Evolutionary conservation across 2,329 filamentous ascomycete genomes (phyloP).

Genomic region (Saccharata proteae): DNA sequence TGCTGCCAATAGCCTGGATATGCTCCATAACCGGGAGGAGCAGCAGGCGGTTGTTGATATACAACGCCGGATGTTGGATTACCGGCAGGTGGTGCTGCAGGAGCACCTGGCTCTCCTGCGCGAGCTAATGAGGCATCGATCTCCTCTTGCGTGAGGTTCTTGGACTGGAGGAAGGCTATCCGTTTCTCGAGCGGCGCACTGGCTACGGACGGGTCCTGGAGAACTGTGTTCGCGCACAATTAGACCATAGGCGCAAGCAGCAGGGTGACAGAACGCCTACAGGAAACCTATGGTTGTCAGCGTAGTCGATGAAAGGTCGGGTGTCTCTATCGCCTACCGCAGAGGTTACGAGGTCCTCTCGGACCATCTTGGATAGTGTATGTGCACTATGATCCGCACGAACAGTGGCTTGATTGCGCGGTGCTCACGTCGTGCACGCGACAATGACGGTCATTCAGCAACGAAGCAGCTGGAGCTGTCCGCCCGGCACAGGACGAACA

Average conservation of each 20-base stretch:
- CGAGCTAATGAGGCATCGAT: slow-evolving; percentile 74
- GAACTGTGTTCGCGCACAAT: no score
- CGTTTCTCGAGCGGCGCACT: slow-evolving; percentile 85
- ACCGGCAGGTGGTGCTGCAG: slow-evolving; percentile 35
- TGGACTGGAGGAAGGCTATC: slow-evolving; percentile 84
- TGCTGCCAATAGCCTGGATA: slow-evolving; percentile 44
- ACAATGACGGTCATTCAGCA: no score
- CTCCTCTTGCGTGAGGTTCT: slow-evolving; percentile 95
- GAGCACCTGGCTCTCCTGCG: slow-evolving; percentile 45
- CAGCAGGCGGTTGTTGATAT: slow-evolving; percentile 33
- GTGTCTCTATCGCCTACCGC: slow-evolving; percentile 49
- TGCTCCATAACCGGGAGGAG: slow-evolving; percentile 30
- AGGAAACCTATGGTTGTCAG: slow-evolving; percentile 38
- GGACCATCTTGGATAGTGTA: slow-evolving; percentile 77
- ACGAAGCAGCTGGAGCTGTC: no score
- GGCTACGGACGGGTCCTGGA: slow-evolving; percentile 87
- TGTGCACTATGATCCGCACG: no score
- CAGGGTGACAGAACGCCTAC: slow-evolving; percentile 25
- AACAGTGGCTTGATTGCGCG: no score
- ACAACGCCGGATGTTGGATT: slow-evolving; percentile 28
- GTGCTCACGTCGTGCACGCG: no score
- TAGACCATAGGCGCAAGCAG: not conserved
- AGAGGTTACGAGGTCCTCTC: slow-evolving; percentile 83
- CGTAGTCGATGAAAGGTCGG: no score
- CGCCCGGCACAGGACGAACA: no score